phyloP scores from a whole-genome alignment of 306 rosid genomes.

The Luffa acutangula region DNA sequence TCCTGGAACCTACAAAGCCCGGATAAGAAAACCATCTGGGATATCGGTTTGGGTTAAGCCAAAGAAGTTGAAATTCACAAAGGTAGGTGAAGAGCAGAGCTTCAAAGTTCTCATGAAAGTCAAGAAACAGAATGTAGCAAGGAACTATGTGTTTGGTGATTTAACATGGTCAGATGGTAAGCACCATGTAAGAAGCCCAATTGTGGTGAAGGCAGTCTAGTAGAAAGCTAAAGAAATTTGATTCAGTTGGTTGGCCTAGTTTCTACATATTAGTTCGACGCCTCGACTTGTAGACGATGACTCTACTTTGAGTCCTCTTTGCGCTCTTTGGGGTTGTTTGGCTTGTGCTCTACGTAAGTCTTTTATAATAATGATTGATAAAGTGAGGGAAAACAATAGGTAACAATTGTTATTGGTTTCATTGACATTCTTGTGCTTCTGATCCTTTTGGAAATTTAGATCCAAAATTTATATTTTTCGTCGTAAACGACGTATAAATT shows the following conservation, averaged over 20 bases:
- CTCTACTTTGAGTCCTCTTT: not conserved
- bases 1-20: constrained; percentile 45
- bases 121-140: constrained; percentile 18
- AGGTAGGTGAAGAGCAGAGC: constrained; percentile 53
- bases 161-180: constrained; percentile 73
- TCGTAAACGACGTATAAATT: not conserved
- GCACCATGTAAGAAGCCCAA: constrained; percentile 65
- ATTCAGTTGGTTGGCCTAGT: not conserved
- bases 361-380: not conserved
- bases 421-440: not conserved
- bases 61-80: constrained; percentile 38
- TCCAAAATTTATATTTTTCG: not conserved
- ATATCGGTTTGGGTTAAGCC: constrained; percentile 46
- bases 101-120: constrained; percentile 36
- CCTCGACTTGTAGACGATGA: not conserved
- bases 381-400: not conserved
- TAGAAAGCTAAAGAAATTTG: not conserved
- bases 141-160: constrained; percentile 52
- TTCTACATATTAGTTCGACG: not conserved
- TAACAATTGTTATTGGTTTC: not conserved
- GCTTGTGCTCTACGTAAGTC: not conserved
- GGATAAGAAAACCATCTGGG: constrained; percentile 38
- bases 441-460: not conserved
- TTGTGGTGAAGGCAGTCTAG: constrained; percentile 49
- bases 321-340: not conserved